Percentiles rank a stretch among this genome's conserved stretches.
phyloP scores from a whole-genome alignment of 2,329 filamentous ascomycete genomes.

The Cladorrhinum sp. region DNA sequence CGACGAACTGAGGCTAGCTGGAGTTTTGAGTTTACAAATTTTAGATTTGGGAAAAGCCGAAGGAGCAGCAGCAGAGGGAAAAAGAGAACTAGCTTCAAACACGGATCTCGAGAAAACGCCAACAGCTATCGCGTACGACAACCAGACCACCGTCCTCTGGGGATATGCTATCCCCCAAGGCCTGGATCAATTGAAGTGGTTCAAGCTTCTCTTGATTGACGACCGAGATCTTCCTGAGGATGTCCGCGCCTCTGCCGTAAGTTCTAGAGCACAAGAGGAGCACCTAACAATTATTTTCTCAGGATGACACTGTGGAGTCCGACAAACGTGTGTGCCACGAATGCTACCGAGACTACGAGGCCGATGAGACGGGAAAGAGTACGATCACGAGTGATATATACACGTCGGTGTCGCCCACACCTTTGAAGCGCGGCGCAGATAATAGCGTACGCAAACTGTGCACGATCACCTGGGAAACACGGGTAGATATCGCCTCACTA shows the following conservation, averaged over 20 bases:
- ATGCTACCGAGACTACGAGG: too few species aligned
- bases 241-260: conserved; percentile 29
- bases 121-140: conserved; percentile 27
- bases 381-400: background rate
- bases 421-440: background rate
- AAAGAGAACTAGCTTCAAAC: too few species aligned
- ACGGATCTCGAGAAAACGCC: conserved; percentile 35
- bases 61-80: conserved; percentile 25
- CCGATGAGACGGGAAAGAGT: background rate
- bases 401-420: background rate
- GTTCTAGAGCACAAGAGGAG: background rate
- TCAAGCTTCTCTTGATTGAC: conserved; percentile 41
- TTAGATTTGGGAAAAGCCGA: too few species aligned
- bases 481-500: conserved; percentile 10
- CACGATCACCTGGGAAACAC: conserved; percentile 14
- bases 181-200: conserved; percentile 35
- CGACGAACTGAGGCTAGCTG: too few species aligned
- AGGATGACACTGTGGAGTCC: too few species aligned
- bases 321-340: too few species aligned
- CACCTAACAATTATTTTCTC: background rate
- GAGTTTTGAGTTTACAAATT: too few species aligned
- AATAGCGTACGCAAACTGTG: background rate
- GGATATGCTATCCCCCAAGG: conserved; percentile 31
- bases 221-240: conserved; percentile 29
- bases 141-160: conserved; percentile 24